These are phyloP conservation scores for Fusarium mangiferae DNA, from an alignment of 2,329 filamentous ascomycete genomes.

Conservation along the genomic window DNA sequence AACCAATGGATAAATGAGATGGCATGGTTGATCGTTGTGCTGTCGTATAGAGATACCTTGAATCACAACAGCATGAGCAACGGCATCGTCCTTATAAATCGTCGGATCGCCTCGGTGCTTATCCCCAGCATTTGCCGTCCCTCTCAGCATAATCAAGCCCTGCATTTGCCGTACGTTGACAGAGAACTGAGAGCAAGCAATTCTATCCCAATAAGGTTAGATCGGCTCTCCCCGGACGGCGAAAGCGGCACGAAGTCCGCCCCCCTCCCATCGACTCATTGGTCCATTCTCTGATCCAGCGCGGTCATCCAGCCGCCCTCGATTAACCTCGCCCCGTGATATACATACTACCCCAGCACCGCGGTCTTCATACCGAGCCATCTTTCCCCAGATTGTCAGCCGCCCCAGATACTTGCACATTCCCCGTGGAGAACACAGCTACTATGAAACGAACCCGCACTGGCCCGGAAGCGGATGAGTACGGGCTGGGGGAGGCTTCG, in stretches of 20 bases:
- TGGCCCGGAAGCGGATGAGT: neutral
- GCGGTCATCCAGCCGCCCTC: neutral
- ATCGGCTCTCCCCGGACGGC: fast-evolving
- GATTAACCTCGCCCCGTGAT: fast-evolving
- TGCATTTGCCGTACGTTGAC: neutral
- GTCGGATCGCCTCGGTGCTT: neutral
- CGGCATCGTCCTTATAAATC: neutral
- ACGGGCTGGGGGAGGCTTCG: neutral
- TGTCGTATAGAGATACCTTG: neutral
- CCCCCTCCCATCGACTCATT: fast-evolving
- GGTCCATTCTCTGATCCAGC: neutral
- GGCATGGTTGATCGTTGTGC: neutral
- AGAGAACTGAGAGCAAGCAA: neutral
- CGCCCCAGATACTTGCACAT: neutral
- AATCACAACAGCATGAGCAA: neutral
- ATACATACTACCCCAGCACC: neutral
- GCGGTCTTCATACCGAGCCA: neutral
- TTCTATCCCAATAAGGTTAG: neutral
- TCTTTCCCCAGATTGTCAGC: neutral
- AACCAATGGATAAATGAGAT: neutral
- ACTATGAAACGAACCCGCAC: neutral
- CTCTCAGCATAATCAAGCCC: neutral
- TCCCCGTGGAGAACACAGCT: neutral
- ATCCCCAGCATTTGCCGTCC: neutral
- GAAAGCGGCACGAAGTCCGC: neutral